These are phyloP conservation scores for Eucommia ulmoides DNA, from an alignment of 257 asterid genomes.

Conservation along the genomic window DNA sequence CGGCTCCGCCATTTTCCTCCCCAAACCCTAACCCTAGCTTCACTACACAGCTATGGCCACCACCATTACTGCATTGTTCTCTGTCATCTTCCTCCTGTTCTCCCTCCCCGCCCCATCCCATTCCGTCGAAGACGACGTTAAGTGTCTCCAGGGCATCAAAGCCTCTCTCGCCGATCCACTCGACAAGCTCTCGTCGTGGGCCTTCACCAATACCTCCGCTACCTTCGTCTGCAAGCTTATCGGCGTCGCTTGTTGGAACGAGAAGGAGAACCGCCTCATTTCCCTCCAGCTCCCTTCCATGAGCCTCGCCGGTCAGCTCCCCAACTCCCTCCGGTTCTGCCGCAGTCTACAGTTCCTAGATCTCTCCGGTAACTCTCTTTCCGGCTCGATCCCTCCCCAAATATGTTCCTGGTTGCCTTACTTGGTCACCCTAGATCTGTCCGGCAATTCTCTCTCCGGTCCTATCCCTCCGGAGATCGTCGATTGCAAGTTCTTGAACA, in stretches of 20 bases:
- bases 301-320: slow-evolving; percentile 33
- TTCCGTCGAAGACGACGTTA: slow-evolving; percentile 38
- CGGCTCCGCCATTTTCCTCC: too few relatives aligned
- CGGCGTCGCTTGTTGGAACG: slow-evolving; percentile 73
- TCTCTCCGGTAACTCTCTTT: slow-evolving; percentile 13
- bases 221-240: slow-evolving; percentile 38
- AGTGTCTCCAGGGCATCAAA: slow-evolving; percentile 34
- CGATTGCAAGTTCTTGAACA: neutral
- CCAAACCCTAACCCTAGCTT: neutral
- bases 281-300: slow-evolving; percentile 29
- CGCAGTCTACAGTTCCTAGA: slow-evolving; percentile 15
- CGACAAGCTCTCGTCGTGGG: slow-evolving; percentile 33
- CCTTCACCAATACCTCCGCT: slow-evolving; percentile 26
- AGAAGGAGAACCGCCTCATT: slow-evolving; percentile 35
- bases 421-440: slow-evolving; percentile 7
- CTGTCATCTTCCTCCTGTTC: slow-evolving; percentile 7
- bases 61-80: slow-evolving; percentile 3
- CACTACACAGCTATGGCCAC: neutral
- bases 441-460: neutral
- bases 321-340: slow-evolving; percentile 38
- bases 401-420: slow-evolving; percentile 21
- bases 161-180: slow-evolving; percentile 37
- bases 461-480: neutral
- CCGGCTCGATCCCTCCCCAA: slow-evolving; percentile 16
- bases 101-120: slow-evolving; percentile 1